phyloP scores from a whole-genome alignment of 257 asterid genomes.

The Mentha longifolia region DNA sequence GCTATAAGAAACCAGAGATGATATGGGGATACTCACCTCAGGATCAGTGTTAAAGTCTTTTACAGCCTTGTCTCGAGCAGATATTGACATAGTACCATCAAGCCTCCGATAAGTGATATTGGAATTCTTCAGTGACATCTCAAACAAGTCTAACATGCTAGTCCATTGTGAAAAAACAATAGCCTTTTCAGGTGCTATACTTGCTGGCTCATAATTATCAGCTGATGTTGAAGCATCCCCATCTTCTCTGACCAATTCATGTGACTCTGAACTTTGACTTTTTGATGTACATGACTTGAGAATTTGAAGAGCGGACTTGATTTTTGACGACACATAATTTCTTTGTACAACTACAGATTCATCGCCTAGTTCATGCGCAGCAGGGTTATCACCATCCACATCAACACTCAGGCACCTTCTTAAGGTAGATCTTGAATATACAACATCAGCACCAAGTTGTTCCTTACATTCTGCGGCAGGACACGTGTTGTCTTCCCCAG shows the following conservation, averaged over 20 bases:
- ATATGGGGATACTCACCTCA: conserved; percentile 56
- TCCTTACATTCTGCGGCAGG: conserved; percentile 86
- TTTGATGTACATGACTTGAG: conserved; percentile 54
- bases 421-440: conserved; percentile 69
- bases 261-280: conserved; percentile 37
- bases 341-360: conserved; percentile 52
- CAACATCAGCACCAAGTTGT: conserved; percentile 84
- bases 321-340: conserved; percentile 75
- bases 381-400: conserved; percentile 46
- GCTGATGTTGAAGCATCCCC: conserved; percentile 51
- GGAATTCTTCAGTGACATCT: conserved; percentile 63
- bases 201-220: conserved; percentile 39
- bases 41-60: conserved; percentile 88
- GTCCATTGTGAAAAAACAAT: conserved; percentile 99
- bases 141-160: conserved; percentile 88
- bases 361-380: conserved; percentile 47
- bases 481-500: conserved; percentile 88
- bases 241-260: conserved; percentile 37
- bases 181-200: conserved; percentile 68
- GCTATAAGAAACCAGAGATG: conserved; percentile 6
- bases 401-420: conserved; percentile 61
- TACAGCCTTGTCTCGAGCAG: conserved; percentile 94
- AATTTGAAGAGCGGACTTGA: conserved; percentile 71
- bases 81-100: conserved; percentile 94
- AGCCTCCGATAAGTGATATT: conserved; percentile 75